A percentile compares a stretch with the other conserved stretches of the same genome.
phyloP scores from a whole-genome alignment of 495 filamentous ascomycete species.

The Penicillium angulare region DNA sequence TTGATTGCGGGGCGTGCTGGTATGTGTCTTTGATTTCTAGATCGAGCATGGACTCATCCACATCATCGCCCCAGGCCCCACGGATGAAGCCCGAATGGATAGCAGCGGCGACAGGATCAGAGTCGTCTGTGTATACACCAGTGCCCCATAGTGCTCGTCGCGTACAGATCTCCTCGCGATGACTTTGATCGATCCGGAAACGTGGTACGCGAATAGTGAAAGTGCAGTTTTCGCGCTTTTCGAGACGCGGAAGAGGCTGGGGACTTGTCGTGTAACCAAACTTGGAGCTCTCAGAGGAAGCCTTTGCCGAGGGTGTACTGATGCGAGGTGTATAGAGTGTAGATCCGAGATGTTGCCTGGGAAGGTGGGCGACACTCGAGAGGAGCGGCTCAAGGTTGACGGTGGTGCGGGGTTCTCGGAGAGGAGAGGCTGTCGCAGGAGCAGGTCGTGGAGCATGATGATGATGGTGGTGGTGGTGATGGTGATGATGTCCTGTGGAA shows the following conservation, averaged over 20 bases:
- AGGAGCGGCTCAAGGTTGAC: slow-evolving; percentile 67
- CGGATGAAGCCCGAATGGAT: slow-evolving; percentile 92
- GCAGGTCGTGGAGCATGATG: slow-evolving; percentile 41
- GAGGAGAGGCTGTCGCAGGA: slow-evolving; percentile 36
- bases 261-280: slow-evolving; percentile 70
- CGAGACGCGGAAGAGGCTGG: slow-evolving; percentile 72
- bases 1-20: slow-evolving; percentile 32
- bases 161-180: slow-evolving; percentile 77
- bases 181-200: slow-evolving; percentile 63
- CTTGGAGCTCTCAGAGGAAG: slow-evolving; percentile 51
- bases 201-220: slow-evolving; percentile 83
- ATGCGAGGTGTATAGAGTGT: slow-evolving; percentile 55
- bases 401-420: slow-evolving; percentile 60
- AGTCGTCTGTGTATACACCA: slow-evolving; percentile 93
- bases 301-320: slow-evolving; percentile 44
- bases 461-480: slow-evolving; percentile 59
- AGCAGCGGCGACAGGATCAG: slow-evolving; percentile 86
- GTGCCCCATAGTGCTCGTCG: slow-evolving; percentile 85
- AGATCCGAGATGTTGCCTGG: slow-evolving; percentile 80
- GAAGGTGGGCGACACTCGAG: slow-evolving; percentile 63
- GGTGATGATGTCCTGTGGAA: slow-evolving; percentile 45
- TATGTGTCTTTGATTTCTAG: slow-evolving; percentile 52
- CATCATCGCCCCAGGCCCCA: slow-evolving; percentile 79
- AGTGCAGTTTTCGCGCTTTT: slow-evolving; percentile 84
- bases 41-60: slow-evolving; percentile 66